Evolutionary conservation across 2,329 filamentous ascomycete species (phyloP).

Genomic region (Fusarium sororula): DNA sequence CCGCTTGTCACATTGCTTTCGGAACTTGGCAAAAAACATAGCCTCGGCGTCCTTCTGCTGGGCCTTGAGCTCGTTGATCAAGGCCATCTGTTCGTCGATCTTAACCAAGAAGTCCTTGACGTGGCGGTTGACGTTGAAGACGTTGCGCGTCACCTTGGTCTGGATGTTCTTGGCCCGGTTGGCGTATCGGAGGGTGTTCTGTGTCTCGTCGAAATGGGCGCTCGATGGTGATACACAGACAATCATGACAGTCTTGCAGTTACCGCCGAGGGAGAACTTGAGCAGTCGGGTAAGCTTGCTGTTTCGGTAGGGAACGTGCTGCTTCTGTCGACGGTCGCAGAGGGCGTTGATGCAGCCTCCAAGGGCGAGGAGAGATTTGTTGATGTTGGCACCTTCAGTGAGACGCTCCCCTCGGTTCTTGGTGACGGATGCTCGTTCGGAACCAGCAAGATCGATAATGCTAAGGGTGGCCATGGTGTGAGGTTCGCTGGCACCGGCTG

Average conservation of each 20-base stretch:
- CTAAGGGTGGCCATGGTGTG: constrained; percentile 98
- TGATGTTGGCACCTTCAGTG: constrained; percentile 97
- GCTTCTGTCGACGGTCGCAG: constrained; percentile 89
- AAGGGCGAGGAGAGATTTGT: constrained; percentile 93
- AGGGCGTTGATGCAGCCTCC: constrained; percentile 98
- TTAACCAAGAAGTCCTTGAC: constrained; percentile 99
- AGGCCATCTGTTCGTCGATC: constrained; percentile 97
- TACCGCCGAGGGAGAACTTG: constrained; percentile 96
- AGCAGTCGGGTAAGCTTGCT: constrained; percentile 95
- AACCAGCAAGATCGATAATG: constrained; percentile 97
- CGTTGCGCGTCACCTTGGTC: constrained; percentile 98
- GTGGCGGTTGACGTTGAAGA: constrained; percentile 98
- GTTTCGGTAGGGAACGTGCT: constrained; percentile 96
- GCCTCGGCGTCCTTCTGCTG: constrained; percentile 91
- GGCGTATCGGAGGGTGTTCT: constrained; percentile 96
- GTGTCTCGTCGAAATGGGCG: constrained; percentile 96
- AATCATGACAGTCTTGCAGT: constrained; percentile 99
- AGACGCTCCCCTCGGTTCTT: constrained; percentile 94
- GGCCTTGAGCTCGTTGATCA: constrained; percentile 94
- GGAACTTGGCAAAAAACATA: constrained; percentile 85
- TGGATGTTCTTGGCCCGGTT: constrained; percentile 99
- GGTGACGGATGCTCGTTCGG: constrained; percentile 93
- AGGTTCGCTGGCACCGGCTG: constrained; percentile 90
- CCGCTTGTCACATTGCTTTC: constrained; percentile 88
- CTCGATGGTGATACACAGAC: constrained; percentile 97